Base-by-base conservation (phyloP, 345 rosid genomes). In the Rhodamnia argentea region DNA sequence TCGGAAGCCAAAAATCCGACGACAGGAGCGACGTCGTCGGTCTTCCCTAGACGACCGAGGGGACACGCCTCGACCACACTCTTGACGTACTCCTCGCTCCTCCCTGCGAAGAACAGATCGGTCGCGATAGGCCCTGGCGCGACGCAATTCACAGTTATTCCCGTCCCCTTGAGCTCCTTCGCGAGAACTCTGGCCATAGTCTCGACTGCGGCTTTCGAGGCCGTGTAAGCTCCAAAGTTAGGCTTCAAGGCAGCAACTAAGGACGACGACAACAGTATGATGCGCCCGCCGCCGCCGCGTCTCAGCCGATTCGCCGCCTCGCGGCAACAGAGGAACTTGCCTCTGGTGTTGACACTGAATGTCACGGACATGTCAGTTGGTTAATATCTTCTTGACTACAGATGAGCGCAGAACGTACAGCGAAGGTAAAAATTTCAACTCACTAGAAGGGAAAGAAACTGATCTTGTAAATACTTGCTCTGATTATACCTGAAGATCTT, bases 131-230 rank as follows among this genome's bases (percentile, higher is more conserved):
- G 93, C 44, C 93, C 93, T 11, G 91, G 91, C 7, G 90, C 93
- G 26, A 90, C 86, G 12, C 91, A 90, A 29, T 91, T 91, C 22
- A 84, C 90, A 14, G 93, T 91, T 29, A 91, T 90, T 59, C 86
- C 83, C 23, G 90, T 88, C 37, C 93, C 91, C 52, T 90, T 87
- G 26, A 91, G 89, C 53, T 91, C 91, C 85, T 91, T 90, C 1
- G 88, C 91, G 0, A 88, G 87, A 52, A 90, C 85, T 87, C 85
- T 90, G n/a, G 85, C 44, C 88, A 88, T 86, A 22, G 87, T 83
- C 87, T 91, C 93, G 14, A 87, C 90, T 7, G 91, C 93, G 32
- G 89, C 89, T 82, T 91, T 91, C 3, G 93, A 87, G 22, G 93
- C 91, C 23, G 89, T 64, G 76, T 91, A 87, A 8, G 84, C 88